Base-by-base conservation (phyloP, 805 yeast species). In the Kurtzmaniella cleridarum region DNA sequence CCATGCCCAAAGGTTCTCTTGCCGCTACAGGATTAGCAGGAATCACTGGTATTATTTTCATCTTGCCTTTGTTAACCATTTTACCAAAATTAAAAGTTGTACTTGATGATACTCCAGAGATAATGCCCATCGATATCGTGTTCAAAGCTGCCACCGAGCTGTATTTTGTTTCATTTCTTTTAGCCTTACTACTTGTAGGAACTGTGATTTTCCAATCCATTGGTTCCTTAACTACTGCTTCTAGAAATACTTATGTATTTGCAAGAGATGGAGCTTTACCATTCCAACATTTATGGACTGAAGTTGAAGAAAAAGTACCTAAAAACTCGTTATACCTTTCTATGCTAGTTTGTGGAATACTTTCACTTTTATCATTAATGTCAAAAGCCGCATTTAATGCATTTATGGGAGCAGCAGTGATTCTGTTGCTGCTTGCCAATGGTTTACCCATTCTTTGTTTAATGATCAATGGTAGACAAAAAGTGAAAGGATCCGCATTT, bases 241-340 rank as follows among this genome's bases (percentile, higher is more conserved):
- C 93, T 2, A 74, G 95, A 70, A 75, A 82, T n/a, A 84, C 88
- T 0, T 85, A 76, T 55, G 83, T 87, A 18, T 79, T 86, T 62
- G 87, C 91, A 38, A 74, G 95, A 62, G 95, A 86, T 56, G 85
- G 81, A 28, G 95, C 89, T 0, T 59, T 86, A 32, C 95, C 95
- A 2, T 75, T 67, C 48, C 73, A 77, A 40, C 66, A 73, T 10
- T 49, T 74, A 12, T 84, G 90, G 88, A 73, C 78, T 3, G 72
- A 73, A 48, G 85, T 86, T 31, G 81, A 81, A 48, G 65, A 74
- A 1, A 72, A 69, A 24, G 79, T 84, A 16, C 95, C 95, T 2
- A 76, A 75, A 46, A 79, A 84, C 54, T 84, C 93, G 0, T 66
- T 84, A 18, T 57, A 79, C 31, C 60, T 84, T 32, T 78, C 87